These are phyloP conservation scores for Bombardia bombarda DNA, from an alignment of 495 filamentous ascomycete species.

Conservation along the genomic window DNA sequence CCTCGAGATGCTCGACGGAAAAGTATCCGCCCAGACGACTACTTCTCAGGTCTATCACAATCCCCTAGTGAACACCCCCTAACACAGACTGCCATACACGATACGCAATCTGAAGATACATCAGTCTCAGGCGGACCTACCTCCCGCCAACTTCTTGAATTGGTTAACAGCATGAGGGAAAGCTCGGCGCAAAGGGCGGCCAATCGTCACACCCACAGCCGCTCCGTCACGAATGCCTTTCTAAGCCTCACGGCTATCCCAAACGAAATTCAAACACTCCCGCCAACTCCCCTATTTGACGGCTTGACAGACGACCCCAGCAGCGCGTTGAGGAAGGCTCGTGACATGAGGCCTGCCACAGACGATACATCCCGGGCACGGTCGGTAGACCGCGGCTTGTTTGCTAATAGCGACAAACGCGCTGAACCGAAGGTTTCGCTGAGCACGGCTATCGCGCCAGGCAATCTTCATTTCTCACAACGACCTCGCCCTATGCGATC, in stretches of 20 bases:
- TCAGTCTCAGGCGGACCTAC: constrained; percentile 23
- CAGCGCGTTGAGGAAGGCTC: constrained; percentile 31
- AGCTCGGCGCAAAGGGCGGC: too few relatives aligned
- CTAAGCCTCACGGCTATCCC: constrained; percentile 28
- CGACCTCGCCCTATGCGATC: constrained; percentile 28
- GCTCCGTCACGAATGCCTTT: constrained; percentile 50
- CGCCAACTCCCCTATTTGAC: constrained; percentile 41
- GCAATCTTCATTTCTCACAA: constrained; percentile 47
- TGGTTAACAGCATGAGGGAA: constrained; percentile 31
- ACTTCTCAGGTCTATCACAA: constrained; percentile 40
- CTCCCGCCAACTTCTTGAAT: constrained; percentile 29
- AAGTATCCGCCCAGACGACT: constrained; percentile 68
- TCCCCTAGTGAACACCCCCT: constrained; percentile 62
- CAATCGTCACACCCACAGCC: constrained; percentile 35
- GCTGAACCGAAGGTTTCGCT: constrained; percentile 56
- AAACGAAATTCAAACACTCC: constrained; percentile 33
- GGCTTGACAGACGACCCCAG: constrained; percentile 29
- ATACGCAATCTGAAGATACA: constrained; percentile 33
- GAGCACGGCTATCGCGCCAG: constrained; percentile 55
- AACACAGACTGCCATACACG: constrained; percentile 71
- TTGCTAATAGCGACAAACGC: constrained; percentile 50
- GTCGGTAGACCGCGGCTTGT: constrained; percentile 49
- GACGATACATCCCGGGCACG: constrained; percentile 40
- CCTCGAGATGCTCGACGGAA: constrained; percentile 48
- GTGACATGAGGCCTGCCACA: constrained; percentile 38